Evolutionary conservation across 352 stramenopile genomes (phyloP), one percentile per base, ranked within the genome.

Genomic region (Thalassiosira mediterranea): DNA sequence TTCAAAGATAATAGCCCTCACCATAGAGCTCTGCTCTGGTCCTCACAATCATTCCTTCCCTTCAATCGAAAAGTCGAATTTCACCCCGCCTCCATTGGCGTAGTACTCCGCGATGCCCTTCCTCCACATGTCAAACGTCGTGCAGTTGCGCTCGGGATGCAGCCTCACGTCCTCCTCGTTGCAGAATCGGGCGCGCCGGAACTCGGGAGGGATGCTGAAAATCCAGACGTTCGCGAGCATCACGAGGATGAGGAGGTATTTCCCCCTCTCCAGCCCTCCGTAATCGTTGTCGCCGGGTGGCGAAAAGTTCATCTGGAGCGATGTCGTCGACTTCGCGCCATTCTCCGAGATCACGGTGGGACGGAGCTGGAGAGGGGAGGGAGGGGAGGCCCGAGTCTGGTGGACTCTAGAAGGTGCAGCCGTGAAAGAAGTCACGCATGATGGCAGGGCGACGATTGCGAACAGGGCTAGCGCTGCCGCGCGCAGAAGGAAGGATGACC

Each of bases 31-130:
- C 19, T 62, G 40, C 28, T 32, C 17, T 37, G 10, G 34, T 53
- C 21, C 28, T 53, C 37, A 19, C 17, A 49, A 13, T 28, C 47
- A 60, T 31, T 67, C 32, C 42, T 76, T 76, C 29, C 67, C 49
- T 10, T 88, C 83, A 66, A 90, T 79, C 4, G 65, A 80, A 53
- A 90, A 90, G 71, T 90, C 76, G 60, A 85, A 90, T 15, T 87
- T 44, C 10, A 90, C 57, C 0, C 83, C 83, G 37, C 83, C 83
- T 15, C 83, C 83, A 69, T 81, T 85, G 10, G 47, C 34, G 62
- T 90, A 90, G 56, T 90, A 88, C 48, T 86, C 66, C 5, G 21
- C 3, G 62, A 90, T 75, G 19, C 79, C 79, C 29, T 40, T 63
- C 19, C 34, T 66, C 76, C 81, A 90, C 26, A 54, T 42, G 7